phyloP scores from a whole-genome alignment of 768 basidiomycete species.

The Lenzites betulinus region DNA sequence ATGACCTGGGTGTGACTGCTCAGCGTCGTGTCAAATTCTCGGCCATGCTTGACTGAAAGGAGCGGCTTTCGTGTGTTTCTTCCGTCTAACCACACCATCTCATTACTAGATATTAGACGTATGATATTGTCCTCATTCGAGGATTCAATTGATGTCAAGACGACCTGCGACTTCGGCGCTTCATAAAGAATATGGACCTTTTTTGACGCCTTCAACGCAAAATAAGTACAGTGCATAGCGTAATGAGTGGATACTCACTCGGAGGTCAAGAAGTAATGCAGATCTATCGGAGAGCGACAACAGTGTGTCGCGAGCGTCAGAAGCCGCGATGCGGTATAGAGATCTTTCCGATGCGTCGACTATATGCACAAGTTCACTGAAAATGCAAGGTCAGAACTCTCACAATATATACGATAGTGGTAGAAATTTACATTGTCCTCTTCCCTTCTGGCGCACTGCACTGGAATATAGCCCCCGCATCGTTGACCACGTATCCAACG shows the following conservation, averaged over 20 bases:
- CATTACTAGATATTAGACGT: slow-evolving; percentile 58
- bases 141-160: slow-evolving; percentile 58
- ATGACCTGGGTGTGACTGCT: slow-evolving; percentile 41
- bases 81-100: slow-evolving; percentile 71
- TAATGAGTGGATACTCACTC: slow-evolving; percentile 44
- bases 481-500: slow-evolving; percentile 46
- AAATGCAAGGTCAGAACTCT: neutral
- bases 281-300: slow-evolving; percentile 49
- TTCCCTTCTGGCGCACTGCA: slow-evolving; percentile 41
- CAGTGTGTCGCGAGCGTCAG: slow-evolving; percentile 38
- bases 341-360: slow-evolving; percentile 24
- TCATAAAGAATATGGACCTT: slow-evolving; percentile 36
- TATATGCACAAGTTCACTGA: slow-evolving; percentile 7
- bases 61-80: slow-evolving; percentile 60
- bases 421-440: slow-evolving; percentile 43
- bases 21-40: slow-evolving; percentile 62
- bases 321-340: slow-evolving; percentile 57
- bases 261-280: slow-evolving; percentile 52
- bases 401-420: no score
- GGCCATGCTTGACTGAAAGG: slow-evolving; percentile 60
- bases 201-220: neutral
- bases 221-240: neutral
- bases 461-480: slow-evolving; percentile 52
- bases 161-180: slow-evolving; percentile 35
- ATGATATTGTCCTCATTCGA: slow-evolving; percentile 45